Evolutionary conservation across 1,139 yeast genomes (phyloP), one percentile per base, ranked within the genome.

Genomic region (Magnusiomyces sp.): DNA sequence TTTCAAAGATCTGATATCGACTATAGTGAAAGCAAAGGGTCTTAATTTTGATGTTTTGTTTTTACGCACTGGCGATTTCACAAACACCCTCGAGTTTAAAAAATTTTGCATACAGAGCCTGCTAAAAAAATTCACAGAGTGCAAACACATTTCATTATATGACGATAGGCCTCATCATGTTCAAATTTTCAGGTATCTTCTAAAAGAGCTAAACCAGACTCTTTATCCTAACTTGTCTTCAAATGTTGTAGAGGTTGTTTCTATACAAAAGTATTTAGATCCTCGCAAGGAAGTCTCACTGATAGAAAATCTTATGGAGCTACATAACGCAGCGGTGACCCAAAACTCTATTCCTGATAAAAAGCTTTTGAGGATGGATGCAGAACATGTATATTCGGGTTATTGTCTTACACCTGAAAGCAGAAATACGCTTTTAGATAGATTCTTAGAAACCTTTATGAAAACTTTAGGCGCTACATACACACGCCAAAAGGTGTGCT

Each of bases 81-180:
- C 45, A 1, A 57, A 59, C 13, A 72, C 76, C 0, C 52, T 67
- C 33, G 61, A 59, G 2, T 73, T 65, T 58, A 74, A 74, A 58
- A 57, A 60, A 3, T 58, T 62, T n/a, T 67, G 69, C 3, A 46
- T 74, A 5, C 53, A 51, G 0, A 73, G 71, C 37, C 50, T 73
- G 1, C 49, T 73, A 19, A 54, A 62, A 1, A 56, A 59, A 43
- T 71, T 67, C 52, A 50, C 55, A 9, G 53, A 62, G 3, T 55
- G 68, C 5, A 57, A 58, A 6, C 67, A 66, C 43, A 55, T 73
- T 2, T 56, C 63, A 1, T 58, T 74, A 2, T 74, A 71, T 53
- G 77, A 74, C 44, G 77, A 73, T 58, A 62, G 76, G 40, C 51
- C 57, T 11, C 59, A 64, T 29, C 76, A 73, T 49, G 54, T 71